phyloP scores from a whole-genome alignment of 352 stramenopile genomes.

The Pythium utonaiense region DNA sequence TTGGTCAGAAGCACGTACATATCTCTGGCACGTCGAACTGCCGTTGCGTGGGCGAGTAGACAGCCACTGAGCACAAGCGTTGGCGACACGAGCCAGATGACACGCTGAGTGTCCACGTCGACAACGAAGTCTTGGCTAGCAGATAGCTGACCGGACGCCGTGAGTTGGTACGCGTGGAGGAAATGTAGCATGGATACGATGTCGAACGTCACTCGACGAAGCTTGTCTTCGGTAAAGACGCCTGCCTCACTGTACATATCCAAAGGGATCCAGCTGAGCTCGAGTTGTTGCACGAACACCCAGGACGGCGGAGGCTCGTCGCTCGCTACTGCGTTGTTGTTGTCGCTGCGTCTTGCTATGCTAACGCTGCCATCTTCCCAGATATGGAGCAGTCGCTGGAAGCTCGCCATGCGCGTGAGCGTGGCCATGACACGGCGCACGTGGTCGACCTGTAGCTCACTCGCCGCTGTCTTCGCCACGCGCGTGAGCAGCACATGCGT shows the following conservation, averaged over 20 bases:
- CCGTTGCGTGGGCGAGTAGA: constrained; percentile 36
- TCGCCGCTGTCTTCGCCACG: constrained; percentile 18
- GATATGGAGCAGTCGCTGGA: constrained; percentile 45
- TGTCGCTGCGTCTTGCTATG: background rate
- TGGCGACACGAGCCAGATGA: constrained; percentile 42
- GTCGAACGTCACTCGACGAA: constrained; percentile 49
- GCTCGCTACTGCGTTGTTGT: background rate
- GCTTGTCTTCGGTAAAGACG: constrained; percentile 38
- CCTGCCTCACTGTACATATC: constrained; percentile 25
- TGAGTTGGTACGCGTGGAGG: constrained; percentile 48
- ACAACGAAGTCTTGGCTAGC: constrained; percentile 47
- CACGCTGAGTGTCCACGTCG: constrained; percentile 24
- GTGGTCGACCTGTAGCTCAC: constrained; percentile 43
- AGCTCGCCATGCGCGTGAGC: constrained; percentile 28
- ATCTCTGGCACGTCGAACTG: constrained; percentile 36
- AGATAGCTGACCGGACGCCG: constrained; percentile 45
- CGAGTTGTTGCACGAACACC: constrained; percentile 57
- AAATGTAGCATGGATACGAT: constrained; percentile 53
- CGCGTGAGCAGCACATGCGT: constrained; percentile 17
- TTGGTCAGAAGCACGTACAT: constrained; percentile 29
- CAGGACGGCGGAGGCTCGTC: constrained; percentile 17
- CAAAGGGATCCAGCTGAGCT: constrained; percentile 28
- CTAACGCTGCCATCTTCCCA: constrained; percentile 37
- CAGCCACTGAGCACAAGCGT: constrained; percentile 48
- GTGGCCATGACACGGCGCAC: constrained; percentile 32